Percentiles rank a stretch among this genome's conserved stretches.
Conservation (phyloP, 2,329 filamentous ascomycete genomes). For the Xylariaceae sp. region DNA sequence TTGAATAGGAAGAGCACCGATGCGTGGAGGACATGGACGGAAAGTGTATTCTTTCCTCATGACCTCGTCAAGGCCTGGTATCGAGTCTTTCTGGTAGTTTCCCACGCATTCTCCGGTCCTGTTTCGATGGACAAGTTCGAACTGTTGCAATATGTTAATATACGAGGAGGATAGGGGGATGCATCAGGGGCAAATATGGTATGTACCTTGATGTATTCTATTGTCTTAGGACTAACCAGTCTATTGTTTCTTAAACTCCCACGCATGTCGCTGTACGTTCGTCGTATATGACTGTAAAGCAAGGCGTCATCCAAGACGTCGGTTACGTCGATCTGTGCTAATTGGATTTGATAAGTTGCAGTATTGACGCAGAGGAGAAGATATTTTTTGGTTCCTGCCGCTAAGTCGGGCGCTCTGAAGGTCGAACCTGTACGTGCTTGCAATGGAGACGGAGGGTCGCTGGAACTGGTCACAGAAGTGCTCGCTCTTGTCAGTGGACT, state of each 20-base stretch:
- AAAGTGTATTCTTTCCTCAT: constrained; percentile 13
- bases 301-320: constrained; percentile 6
- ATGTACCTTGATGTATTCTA: constrained; percentile 17
- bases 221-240: constrained; percentile 13
- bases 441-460: not conserved
- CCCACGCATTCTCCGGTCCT: constrained; percentile 17
- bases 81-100: constrained; percentile 14
- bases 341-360: constrained; percentile 1
- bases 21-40: constrained; percentile 15
- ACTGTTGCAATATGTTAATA: not conserved
- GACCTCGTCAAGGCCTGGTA: constrained; percentile 13
- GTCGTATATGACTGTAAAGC: constrained; percentile 9
- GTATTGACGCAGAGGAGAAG: constrained; percentile 21
- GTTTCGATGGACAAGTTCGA: constrained; percentile 13
- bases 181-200: too few relatives aligned
- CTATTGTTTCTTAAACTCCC: constrained; percentile 2
- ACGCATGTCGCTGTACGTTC: constrained; percentile 8
- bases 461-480: not conserved
- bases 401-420: constrained; percentile 1
- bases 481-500: not conserved
- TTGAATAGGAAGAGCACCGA: constrained; percentile 13
- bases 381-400: constrained; percentile 12
- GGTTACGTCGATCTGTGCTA: constrained; percentile 17
- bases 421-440: not conserved
- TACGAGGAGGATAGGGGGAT: not conserved